A percentile compares a stretch with the other conserved stretches of the same genome.
Conservation (phyloP, 768 basidiomycete species). For the Xerocomellus chrysenteron region DNA sequence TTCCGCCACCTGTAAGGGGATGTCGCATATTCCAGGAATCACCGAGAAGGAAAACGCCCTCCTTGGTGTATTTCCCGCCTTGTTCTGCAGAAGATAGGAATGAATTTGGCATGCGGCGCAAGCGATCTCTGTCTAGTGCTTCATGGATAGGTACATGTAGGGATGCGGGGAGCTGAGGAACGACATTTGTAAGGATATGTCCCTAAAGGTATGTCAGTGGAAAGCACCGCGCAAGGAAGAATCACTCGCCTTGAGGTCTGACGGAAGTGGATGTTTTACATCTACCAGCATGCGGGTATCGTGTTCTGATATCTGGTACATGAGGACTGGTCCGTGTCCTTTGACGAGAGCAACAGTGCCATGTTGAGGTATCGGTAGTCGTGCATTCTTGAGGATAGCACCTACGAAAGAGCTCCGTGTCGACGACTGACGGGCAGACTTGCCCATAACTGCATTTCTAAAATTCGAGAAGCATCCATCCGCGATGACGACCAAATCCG, state of each 20-base stretch:
- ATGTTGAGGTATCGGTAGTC: slow-evolving; percentile 69
- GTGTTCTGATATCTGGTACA: slow-evolving; percentile 87
- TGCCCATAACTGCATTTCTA: slow-evolving; percentile 63
- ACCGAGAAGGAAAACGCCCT: slow-evolving; percentile 82
- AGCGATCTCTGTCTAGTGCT: slow-evolving; percentile 75
- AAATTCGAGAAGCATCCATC: slow-evolving; percentile 98
- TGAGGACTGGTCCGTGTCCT: slow-evolving; percentile 80
- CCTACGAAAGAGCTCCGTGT: slow-evolving; percentile 85
- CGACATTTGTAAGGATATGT: slow-evolving; percentile 69
- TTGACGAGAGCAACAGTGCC: slow-evolving; percentile 84
- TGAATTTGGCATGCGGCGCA: slow-evolving; percentile 93
- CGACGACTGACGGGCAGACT: slow-evolving; percentile 44
- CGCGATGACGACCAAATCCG: slow-evolving; percentile 82
- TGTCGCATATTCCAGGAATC: slow-evolving; percentile 99
- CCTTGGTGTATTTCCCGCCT: slow-evolving; percentile 44
- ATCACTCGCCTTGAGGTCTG: slow-evolving; percentile 65
- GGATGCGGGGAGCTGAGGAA: slow-evolving; percentile 77
- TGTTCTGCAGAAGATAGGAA: slow-evolving; percentile 84
- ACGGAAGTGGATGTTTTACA: slow-evolving; percentile 78
- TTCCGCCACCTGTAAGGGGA: slow-evolving; percentile 95
- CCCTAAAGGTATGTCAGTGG: slow-evolving; percentile 36
- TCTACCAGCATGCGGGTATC: slow-evolving; percentile 96
- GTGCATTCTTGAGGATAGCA: slow-evolving; percentile 73
- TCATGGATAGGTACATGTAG: slow-evolving; percentile 63
- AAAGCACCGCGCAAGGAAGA: background rate